phyloP scores from a whole-genome alignment of 2,329 filamentous ascomycete species.

The Botryosphaeria dothidea region DNA sequence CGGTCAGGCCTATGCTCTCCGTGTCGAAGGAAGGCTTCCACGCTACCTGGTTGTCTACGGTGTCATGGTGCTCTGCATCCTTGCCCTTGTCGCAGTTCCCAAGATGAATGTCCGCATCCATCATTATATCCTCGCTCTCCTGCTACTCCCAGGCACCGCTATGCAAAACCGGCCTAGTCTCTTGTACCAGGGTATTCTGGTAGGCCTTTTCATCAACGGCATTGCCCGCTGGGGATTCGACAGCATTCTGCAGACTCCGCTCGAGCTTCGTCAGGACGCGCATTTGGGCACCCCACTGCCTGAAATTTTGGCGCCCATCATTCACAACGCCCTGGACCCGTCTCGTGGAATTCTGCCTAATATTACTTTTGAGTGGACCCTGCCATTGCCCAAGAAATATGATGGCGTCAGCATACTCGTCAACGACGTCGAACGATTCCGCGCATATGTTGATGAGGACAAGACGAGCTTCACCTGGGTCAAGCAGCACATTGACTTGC shows the following conservation, averaged over 20 bases:
- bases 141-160: constrained; percentile 83
- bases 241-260: constrained; percentile 79
- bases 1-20: constrained; percentile 82
- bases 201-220: constrained; percentile 93
- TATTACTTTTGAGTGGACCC: constrained; percentile 64
- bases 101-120: constrained; percentile 84
- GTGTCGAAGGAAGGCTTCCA: constrained; percentile 77
- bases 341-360: constrained; percentile 48
- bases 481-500: constrained; percentile 42
- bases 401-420: constrained; percentile 80
- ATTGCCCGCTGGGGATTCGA: constrained; percentile 94
- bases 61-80: constrained; percentile 64
- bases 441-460: constrained; percentile 64
- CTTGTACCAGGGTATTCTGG: constrained; percentile 83
- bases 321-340: constrained; percentile 49
- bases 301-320: constrained; percentile 41
- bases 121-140: constrained; percentile 87
- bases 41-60: constrained; percentile 77
- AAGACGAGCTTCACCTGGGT: constrained; percentile 61
- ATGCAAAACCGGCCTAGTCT: constrained; percentile 84
- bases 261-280: constrained; percentile 61
- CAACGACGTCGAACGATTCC: constrained; percentile 81
- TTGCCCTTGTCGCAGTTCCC: constrained; percentile 72
- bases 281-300: constrained; percentile 62
- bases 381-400: constrained; percentile 50